phyloP scores from a whole-genome alignment of 306 rosid genomes.

The Astragalus glycyphyllos region DNA sequence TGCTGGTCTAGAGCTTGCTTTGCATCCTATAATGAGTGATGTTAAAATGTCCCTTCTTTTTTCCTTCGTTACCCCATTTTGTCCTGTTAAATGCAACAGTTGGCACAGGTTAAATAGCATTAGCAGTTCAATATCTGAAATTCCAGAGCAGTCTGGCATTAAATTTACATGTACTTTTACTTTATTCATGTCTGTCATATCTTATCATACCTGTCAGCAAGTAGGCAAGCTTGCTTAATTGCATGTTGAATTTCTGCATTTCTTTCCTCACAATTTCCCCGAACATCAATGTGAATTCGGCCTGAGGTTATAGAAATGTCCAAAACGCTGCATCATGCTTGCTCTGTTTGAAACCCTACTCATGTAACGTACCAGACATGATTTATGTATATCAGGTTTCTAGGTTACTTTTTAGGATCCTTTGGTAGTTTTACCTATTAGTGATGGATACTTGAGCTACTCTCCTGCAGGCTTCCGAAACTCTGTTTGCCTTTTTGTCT shows the following conservation, averaged over 20 bases:
- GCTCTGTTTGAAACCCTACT: constrained; percentile 10
- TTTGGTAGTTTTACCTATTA: constrained; percentile 10
- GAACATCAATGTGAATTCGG: background rate
- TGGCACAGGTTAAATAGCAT: constrained; percentile 67
- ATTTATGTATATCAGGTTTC: background rate
- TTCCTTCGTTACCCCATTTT: constrained; percentile 50
- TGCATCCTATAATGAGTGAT: constrained; percentile 61
- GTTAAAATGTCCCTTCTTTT: constrained; percentile 47
- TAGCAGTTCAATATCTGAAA: constrained; percentile 56
- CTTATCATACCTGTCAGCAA: constrained; percentile 28
- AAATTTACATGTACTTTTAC: constrained; percentile 39
- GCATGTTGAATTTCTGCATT: constrained; percentile 3
- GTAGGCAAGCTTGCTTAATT: constrained; percentile 29
- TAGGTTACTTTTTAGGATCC: background rate
- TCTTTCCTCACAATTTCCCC: background rate
- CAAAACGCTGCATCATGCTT: background rate
- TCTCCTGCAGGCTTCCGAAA: constrained; percentile 13
- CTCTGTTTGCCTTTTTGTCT: background rate
- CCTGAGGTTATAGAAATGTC: background rate
- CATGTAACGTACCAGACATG: background rate
- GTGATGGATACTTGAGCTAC: constrained; percentile 22
- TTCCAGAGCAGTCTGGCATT: constrained; percentile 51
- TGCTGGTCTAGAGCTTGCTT: constrained; percentile 53
- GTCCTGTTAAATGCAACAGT: constrained; percentile 66
- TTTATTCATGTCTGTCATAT: constrained; percentile 40